Percentiles rank a stretch among this genome's conserved stretches.
Evolutionary conservation across 768 basidiomycete genomes (phyloP).

Genomic region (Mycena kentingensis): DNA sequence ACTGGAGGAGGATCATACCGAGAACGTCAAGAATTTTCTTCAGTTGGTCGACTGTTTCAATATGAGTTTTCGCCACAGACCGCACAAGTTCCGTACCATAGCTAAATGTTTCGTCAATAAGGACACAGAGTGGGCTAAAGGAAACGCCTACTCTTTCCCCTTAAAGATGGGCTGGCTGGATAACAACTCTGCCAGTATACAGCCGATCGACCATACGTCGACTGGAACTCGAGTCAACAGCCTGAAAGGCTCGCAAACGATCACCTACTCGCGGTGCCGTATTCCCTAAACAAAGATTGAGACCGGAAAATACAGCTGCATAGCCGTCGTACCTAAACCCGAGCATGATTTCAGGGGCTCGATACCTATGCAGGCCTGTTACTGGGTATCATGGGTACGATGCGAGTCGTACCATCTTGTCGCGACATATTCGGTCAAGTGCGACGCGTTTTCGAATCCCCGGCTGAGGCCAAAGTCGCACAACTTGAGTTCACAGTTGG

Average conservation of each 20-base stretch:
- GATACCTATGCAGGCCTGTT: conserved; percentile 44
- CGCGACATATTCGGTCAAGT: conserved; percentile 94
- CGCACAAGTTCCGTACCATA: conserved; percentile 66
- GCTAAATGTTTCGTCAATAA: conserved; percentile 47
- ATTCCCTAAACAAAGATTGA: conserved; percentile 53
- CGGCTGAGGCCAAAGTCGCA: conserved; percentile 96
- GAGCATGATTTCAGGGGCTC: conserved; percentile 96
- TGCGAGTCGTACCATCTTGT: conserved; percentile 66
- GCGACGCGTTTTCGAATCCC: conserved; percentile 73
- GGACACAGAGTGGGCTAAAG: conserved; percentile 27
- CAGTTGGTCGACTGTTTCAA: conserved; percentile 86
- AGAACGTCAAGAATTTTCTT: conserved; percentile 93
- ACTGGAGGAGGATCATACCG: no score
- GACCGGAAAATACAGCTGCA: conserved; percentile 1
- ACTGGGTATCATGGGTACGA: no score
- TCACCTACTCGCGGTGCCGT: conserved; percentile 82
- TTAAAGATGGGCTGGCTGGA: conserved; percentile 89
- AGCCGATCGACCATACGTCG: conserved; percentile 97
- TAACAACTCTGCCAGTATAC: conserved; percentile 88
- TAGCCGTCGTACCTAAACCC: conserved; percentile 66
- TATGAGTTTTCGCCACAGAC: conserved; percentile 3
- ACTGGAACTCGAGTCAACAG: conserved; percentile 47
- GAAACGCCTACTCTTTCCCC: conserved; percentile 84
- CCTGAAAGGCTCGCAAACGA: background rate
- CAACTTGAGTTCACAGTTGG: conserved; percentile 96